Evolutionary conservation across 2,329 filamentous ascomycete genomes (phyloP), one percentile per base, ranked within the genome.

Genomic region (Leptographium flavum): DNA sequence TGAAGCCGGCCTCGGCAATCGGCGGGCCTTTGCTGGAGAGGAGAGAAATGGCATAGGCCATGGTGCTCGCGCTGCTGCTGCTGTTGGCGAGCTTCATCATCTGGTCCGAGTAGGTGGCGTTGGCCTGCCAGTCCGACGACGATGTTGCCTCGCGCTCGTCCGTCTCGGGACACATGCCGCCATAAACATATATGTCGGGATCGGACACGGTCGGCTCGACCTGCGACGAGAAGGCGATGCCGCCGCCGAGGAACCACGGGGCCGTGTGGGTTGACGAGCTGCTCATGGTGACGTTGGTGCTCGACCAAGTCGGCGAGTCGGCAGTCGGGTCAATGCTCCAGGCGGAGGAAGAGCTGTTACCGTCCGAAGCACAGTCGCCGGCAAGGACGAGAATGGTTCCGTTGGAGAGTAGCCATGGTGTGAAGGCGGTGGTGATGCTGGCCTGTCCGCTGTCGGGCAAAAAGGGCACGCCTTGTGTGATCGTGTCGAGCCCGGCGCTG

Each of bases 1-100:
- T 82, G 63, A 94, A 93, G 9, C 90, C 90, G 9, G 90, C 90
- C 62, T 93, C 87, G 2, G 87, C 72, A 37, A 88, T 74, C 0
- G 85, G 83, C 0, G 56, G 82, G 61, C 80, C 81, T 39, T 74
- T 58, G 50, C 58, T 63, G 17, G 63, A 55, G 32, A 70, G 59
- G 4, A 65, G 54, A 43, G 60, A 54, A 49, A 66, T 54, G 3
- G 56, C 53, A 55, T 68, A 67, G 21, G 53, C 49, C 11, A 56
- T 45, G 36, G 56, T 49, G 40, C 58, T 37, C 3, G 57, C 54
- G 30, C 22, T n/a, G 5, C 25, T 27, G 17, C 22, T 43, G n/a
- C 39, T 15, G 9, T 55, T 52, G 5, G 57, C 49, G n/a, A 90
- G 61, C 23, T 72, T 74, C 47, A 86, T 62, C 83, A 94, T 88